These are phyloP conservation scores for Alternaria viburni DNA, from an alignment of 2,329 filamentous ascomycete genomes.

Conservation along the genomic window DNA sequence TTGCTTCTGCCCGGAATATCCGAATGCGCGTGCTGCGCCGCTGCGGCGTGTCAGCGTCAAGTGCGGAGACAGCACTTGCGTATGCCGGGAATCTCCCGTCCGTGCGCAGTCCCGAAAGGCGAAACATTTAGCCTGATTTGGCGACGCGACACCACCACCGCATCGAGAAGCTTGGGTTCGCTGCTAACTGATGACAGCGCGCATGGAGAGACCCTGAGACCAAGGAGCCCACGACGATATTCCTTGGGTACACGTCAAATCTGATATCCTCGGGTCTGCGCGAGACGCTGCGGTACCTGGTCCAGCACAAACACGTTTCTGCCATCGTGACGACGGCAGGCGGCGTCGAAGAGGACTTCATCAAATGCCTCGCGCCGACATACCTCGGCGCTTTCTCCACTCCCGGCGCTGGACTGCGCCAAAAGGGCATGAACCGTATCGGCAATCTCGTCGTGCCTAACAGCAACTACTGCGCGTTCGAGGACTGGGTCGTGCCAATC, in stretches of 20 bases:
- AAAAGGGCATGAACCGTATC: slow-evolving; percentile 90
- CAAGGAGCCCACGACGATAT: slow-evolving; percentile 83
- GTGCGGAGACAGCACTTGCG: slow-evolving; percentile 28
- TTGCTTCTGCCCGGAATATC: slow-evolving; percentile 20
- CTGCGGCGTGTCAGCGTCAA: slow-evolving; percentile 14
- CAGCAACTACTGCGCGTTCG: slow-evolving; percentile 95
- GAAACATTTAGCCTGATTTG: slow-evolving; percentile 43
- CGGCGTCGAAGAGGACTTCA: slow-evolving; percentile 95
- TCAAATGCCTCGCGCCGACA: slow-evolving; percentile 95
- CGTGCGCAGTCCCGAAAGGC: slow-evolving; percentile 28
- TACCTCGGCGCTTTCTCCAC: slow-evolving; percentile 89
- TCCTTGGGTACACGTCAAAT: slow-evolving; percentile 97
- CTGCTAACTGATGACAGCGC: slow-evolving; percentile 60
- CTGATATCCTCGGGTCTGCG: slow-evolving; percentile 94
- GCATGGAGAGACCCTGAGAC: slow-evolving; percentile 82
- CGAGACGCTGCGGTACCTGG: slow-evolving; percentile 89
- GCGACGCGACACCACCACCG: slow-evolving; percentile 31
- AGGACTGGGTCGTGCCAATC: slow-evolving; percentile 97
- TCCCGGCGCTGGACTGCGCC: slow-evolving; percentile 76
- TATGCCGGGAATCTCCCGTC: slow-evolving; percentile 22
- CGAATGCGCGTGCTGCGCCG: slow-evolving; percentile 12
- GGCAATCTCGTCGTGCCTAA: slow-evolving; percentile 96
- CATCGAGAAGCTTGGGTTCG: slow-evolving; percentile 28
- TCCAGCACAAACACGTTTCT: slow-evolving; percentile 89
- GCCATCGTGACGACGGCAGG: slow-evolving; percentile 95